Percentiles rank a stretch among this genome's conserved stretches.
Conservation (phyloP, 2,329 filamentous ascomycete species). For the Immersiporthe knoxdaviesiana region DNA sequence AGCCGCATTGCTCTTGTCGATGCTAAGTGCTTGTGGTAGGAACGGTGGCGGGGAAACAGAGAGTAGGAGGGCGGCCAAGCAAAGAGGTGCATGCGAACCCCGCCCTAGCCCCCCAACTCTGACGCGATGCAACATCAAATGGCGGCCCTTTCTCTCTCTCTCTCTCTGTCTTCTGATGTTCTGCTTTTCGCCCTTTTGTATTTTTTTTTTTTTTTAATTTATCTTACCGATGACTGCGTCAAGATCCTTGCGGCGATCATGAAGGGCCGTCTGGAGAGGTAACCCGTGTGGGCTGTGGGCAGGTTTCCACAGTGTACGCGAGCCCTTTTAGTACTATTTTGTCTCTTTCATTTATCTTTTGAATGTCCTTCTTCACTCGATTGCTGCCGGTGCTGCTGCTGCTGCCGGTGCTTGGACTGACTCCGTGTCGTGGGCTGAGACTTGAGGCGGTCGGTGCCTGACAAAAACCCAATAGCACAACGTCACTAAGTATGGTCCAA, state of each 20-base stretch:
- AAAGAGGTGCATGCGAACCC: background rate
- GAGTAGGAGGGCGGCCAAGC: background rate
- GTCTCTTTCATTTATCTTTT: background rate
- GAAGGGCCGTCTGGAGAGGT: background rate
- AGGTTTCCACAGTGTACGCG: background rate
- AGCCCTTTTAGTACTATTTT: background rate
- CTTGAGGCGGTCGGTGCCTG: constrained; percentile 5
- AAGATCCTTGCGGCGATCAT: constrained; percentile 15
- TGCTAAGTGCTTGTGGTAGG: background rate
- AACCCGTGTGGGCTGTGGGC: background rate
- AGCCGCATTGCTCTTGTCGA: background rate
- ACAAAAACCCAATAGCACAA: background rate
- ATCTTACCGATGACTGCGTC: background rate
- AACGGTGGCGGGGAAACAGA: background rate
- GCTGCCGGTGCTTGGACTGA: background rate
- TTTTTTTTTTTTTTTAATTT: background rate
- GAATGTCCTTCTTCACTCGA: too few species aligned
- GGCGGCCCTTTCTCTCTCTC: background rate
- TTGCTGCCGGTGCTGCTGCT: too few species aligned
- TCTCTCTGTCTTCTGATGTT: too few species aligned
- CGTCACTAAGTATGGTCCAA: background rate
- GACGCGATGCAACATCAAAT: constrained; percentile 2
- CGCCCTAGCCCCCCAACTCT: background rate
- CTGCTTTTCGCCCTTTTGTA: background rate
- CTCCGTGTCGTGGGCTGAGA: constrained; percentile 22